Conservation (phyloP, 1,284 basidiomycete genomes). For the Vanrija sp. region DNA sequence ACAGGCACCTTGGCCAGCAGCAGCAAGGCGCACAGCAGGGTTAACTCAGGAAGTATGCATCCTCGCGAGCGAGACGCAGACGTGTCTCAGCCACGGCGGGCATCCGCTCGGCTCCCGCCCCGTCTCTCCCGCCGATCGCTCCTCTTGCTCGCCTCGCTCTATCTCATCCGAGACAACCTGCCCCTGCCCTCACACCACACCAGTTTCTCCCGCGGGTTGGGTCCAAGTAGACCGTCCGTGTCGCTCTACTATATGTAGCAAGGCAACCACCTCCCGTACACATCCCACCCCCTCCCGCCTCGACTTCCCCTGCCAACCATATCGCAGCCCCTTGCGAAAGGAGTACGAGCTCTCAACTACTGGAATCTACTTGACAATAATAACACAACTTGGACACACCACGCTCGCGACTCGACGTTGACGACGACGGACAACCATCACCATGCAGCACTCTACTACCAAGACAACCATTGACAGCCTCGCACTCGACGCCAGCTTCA, state of each 20-base stretch:
- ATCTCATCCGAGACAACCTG: not conserved
- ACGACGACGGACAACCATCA: not conserved
- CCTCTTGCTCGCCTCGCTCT: not conserved
- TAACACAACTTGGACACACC: not conserved
- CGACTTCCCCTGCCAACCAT: not conserved
- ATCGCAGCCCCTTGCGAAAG: too few species aligned
- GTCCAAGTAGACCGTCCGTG: not conserved
- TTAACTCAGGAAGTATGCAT: too few species aligned
- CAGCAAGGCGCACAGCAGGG: too few species aligned
- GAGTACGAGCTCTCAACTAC: not conserved
- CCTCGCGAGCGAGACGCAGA: too few species aligned
- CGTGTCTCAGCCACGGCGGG: not conserved
- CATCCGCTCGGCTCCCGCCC: not conserved
- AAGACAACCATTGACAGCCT: not conserved
- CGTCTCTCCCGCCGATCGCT: not conserved
- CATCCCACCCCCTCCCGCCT: not conserved
- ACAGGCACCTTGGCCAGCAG: too few species aligned
- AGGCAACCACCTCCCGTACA: not conserved
- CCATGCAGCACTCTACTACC: not conserved
- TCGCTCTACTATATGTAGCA: not conserved
- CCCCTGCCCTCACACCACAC: not conserved
- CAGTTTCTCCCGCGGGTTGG: not conserved
- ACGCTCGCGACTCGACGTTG: not conserved
- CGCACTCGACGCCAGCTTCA: constrained; percentile 3
- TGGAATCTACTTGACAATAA: not conserved